Evolutionary conservation across 2,329 filamentous ascomycete genomes (phyloP), one percentile per base, ranked within the genome.

Genomic region (Ceratocystis destructans): DNA sequence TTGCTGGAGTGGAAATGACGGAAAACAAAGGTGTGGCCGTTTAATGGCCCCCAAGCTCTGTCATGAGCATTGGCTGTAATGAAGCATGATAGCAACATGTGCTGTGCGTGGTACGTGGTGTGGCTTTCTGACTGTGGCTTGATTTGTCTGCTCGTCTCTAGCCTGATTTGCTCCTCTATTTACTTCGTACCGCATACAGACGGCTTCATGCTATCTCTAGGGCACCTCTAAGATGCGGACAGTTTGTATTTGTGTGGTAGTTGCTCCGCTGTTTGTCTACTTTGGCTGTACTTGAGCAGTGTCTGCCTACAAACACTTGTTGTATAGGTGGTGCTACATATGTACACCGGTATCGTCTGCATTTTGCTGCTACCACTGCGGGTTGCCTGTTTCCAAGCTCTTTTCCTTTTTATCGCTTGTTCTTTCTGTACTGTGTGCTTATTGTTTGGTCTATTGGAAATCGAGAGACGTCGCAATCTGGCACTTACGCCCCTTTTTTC

Each of bases 401-500:
- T 20, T 50, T 20, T 22, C 20, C 10, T 20, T 50, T 50, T 48
- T 6, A 20, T 25, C 50, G 22, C 20, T 55, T 55, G 50, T 25
- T 25, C 50, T 55, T 55, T 3, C 33, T 3, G 33, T 12, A 8
- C 22, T 31, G 17, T 20, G 17, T 48, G 10, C 50, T 55, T 55
- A 5, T 25, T 55, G 50, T 28, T 12, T 55, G 50, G 2, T 55
- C 50, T 55, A 12, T 25, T 55, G 20, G 5, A 17, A 20, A 20
- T 31, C 28, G 3, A 57, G 8, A 57, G 53, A 31, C 20, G 6
- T 57, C 53, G 53, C 53, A 57, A 57, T 57, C 53, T 57, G 53
- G 53, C 53, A 57, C 25, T 57, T 8, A n/a, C 22, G 22, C 53
- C 53, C 53, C 22, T 57, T 57, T 57, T 57, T 57, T 62, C 17